These are phyloP conservation scores for Aulographum hederae DNA, from an alignment of 2,329 filamentous ascomycete species.

Conservation along the genomic window DNA sequence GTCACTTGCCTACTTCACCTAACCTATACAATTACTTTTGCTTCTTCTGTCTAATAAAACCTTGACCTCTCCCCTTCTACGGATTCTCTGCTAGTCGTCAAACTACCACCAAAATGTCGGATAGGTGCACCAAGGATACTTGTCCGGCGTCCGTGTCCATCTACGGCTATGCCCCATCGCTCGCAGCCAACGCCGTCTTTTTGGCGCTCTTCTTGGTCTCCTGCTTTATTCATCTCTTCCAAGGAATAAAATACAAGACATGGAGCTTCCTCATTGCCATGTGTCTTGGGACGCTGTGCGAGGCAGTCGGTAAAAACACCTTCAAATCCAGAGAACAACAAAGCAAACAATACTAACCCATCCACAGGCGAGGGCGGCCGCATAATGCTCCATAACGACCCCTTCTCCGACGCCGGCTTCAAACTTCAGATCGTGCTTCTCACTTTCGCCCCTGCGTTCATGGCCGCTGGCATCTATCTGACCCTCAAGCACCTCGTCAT, in stretches of 20 bases:
- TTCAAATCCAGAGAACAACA: too few relatives aligned
- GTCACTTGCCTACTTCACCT: too few relatives aligned
- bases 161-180: slow-evolving; percentile 36
- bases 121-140: slow-evolving; percentile 1
- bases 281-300: slow-evolving; percentile 30
- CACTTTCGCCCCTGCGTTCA: slow-evolving; percentile 38
- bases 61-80: too few relatives aligned
- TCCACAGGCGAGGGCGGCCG: slow-evolving; percentile 37
- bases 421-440: slow-evolving; percentile 41
- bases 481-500: slow-evolving; percentile 41
- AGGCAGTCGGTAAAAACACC: too few relatives aligned
- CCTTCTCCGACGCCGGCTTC: slow-evolving; percentile 36
- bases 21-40: too few relatives aligned
- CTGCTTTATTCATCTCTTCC: slow-evolving; percentile 21
- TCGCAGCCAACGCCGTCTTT: slow-evolving; percentile 38
- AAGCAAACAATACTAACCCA: too few relatives aligned
- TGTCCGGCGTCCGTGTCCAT: slow-evolving; percentile 31
- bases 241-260: slow-evolving; percentile 32
- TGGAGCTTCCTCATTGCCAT: slow-evolving; percentile 36
- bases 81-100: too few relatives aligned
- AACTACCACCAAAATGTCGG: too few relatives aligned
- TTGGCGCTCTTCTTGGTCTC: slow-evolving; percentile 29
- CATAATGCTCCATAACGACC: slow-evolving; percentile 31
- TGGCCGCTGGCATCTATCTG: slow-evolving; percentile 46
- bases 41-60: too few relatives aligned